Base-by-base conservation (phyloP, 176 grass and related monocot species). In the Oryza nivara region DNA sequence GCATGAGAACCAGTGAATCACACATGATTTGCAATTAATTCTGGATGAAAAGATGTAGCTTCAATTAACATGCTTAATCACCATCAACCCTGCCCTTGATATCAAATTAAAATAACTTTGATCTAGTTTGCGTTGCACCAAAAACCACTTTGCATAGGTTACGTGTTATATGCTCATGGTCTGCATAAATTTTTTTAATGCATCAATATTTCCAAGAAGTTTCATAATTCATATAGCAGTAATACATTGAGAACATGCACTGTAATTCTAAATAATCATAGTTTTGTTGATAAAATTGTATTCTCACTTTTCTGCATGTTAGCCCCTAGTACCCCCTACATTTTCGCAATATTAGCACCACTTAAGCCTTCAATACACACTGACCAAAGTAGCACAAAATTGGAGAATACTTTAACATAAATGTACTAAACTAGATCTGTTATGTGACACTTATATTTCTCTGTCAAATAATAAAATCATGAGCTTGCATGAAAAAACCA, bases 201-300 rank as follows among this genome's bases (percentile, higher is more conserved):
- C 47, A 45, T 58, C 36, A 22, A 12, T 58, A 76, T n/a, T 17
- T 76, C 25, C 54, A 77, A 63, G 52, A 77, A 77, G 19, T 77
- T 14, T 34, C 47, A 74, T 49, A 75, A 11, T 65, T 30, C 4
- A 64, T 6, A 9, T 78, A 46, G 49, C 65, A 5, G 11, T 13
- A 49, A 30, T 43, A 5, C 1, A 26, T 9, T 13, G 3, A 70
- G 48, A 22, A 85, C 1, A 68, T 14, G 9, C 15, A 45, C 51
- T 71, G 26, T 16, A 70, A 64, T 17, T 78, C 1, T 78, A 16
- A 34, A 4, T 22, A 45, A 78, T 11, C 1, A 3, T 1, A 22
- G 16, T 10, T 58, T 61, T 9, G 1, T 69, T 16, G 49, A 43
- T 61, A 70, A 3, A 67, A n/a, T 43, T 75, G 70, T 28, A 54